phyloP scores from a whole-genome alignment of 2,329 filamentous ascomycete species.

The Dactylellina haptotyla region DNA sequence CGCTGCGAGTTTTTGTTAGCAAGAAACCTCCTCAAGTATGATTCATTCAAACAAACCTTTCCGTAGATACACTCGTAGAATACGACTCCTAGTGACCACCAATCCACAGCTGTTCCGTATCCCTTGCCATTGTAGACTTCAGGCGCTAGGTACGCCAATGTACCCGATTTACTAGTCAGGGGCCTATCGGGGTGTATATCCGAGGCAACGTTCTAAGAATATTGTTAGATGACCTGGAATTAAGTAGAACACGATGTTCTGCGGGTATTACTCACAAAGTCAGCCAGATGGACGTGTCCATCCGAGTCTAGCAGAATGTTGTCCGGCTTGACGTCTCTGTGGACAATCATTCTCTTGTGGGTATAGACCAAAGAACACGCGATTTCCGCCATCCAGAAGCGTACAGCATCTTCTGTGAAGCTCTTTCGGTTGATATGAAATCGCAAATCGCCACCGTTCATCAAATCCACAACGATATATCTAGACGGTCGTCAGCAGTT shows the following conservation, averaged over 20 bases:
- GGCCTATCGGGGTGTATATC: constrained; percentile 84
- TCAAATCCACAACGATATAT: constrained; percentile 94
- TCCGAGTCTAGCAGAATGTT: constrained; percentile 88
- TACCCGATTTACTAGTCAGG: constrained; percentile 95
- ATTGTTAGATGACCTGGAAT: constrained; percentile 60
- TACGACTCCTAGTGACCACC: constrained; percentile 98
- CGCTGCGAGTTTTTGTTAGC: constrained; percentile 68
- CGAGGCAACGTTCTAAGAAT: constrained; percentile 86
- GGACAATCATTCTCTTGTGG: constrained; percentile 85
- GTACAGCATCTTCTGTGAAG: constrained; percentile 95
- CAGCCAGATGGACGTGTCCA: constrained; percentile 94
- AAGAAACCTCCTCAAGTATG: neutral
- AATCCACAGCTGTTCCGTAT: constrained; percentile 90
- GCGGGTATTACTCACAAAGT: constrained; percentile 76
- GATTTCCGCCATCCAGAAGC: constrained; percentile 95
- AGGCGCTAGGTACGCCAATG: constrained; percentile 91
- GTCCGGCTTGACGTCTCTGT: constrained; percentile 90
- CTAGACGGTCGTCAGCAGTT: constrained; percentile 62
- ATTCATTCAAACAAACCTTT: constrained; percentile 72
- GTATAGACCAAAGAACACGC: constrained; percentile 90
- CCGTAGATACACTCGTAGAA: constrained; percentile 99
- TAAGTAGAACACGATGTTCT: neutral
- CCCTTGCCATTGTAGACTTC: constrained; percentile 93
- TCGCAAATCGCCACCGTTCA: constrained; percentile 95
- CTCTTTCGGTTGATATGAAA: constrained; percentile 98